Base-by-base conservation (phyloP, 768 basidiomycete genomes). In the Lactifluus echinatus region DNA sequence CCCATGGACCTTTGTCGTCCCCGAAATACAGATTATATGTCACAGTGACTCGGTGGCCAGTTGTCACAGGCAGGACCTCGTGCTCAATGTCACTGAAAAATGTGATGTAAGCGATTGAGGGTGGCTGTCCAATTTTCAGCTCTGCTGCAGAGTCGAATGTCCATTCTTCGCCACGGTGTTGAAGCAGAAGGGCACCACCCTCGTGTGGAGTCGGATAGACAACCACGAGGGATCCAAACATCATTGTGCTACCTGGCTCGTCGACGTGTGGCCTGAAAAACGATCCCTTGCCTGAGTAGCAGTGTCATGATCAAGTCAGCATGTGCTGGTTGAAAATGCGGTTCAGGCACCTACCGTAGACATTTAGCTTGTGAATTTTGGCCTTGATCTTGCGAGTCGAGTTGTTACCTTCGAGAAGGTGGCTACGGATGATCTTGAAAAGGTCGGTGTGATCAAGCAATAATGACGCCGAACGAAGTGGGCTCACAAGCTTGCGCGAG, bases 211-310 rank as follows among this genome's bases (percentile, higher is more conserved):
- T 75, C 7, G 79, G 79, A 49, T 79, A 72, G n/a, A 77, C 71
- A 33, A 81, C 60, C 1, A 81, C 74, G 8, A 83, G 71, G 1
- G 80, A 80, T 1, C 76, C 79, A 36, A 82, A 75, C 74, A 80
- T 79, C 26, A 63, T 61, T 8, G 69, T 67, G 8, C 67, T 63
- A 7, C 74, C 73, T 5, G 76, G 77, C 0, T 78, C 79, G 56
- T 80, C 80, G 40, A 74, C 70, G 60, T 80, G 79, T 0, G 74
- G 39, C 60, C 77, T 78, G 71, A 80, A 81, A 63, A 77, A 79
- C 0, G 72, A 72, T 10, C 69, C 78, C 45, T 71, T 63, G 1
- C 70, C 76, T 77, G 49, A 1, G 19, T 1, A 15, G 2, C 0
- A 10, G 21, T 4, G n/a, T n/a, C n/a, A n/a, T n/a, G n/a, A n/a